These are phyloP conservation scores for Metschnikowia lachancei DNA, from an alignment of 805 yeast species.

Conservation along the genomic window DNA sequence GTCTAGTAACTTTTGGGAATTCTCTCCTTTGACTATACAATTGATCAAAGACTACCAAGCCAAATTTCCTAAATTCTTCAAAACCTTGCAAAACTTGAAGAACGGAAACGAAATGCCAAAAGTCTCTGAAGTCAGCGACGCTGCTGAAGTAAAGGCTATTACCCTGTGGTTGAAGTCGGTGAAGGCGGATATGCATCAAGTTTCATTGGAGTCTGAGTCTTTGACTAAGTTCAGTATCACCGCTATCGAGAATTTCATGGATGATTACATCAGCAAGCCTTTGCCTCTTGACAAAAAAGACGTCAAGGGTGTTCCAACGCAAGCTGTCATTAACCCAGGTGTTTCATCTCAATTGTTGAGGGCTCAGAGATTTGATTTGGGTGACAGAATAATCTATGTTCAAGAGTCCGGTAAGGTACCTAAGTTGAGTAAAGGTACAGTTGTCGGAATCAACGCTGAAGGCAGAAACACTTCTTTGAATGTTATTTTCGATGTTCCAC, in stretches of 20 bases:
- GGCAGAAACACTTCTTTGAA: constrained; percentile 67
- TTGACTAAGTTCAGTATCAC: constrained; percentile 63
- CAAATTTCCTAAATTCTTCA: constrained; percentile 62
- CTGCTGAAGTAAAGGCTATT: constrained; percentile 43
- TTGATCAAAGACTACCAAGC: constrained; percentile 59
- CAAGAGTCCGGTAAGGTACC: constrained; percentile 90
- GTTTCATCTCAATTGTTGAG: constrained; percentile 69
- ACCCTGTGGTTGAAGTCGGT: constrained; percentile 50
- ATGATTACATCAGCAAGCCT: constrained; percentile 47
- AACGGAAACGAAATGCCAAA: constrained; percentile 36
- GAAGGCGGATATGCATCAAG: constrained; percentile 50
- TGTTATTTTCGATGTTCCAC: constrained; percentile 78
- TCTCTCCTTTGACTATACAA: constrained; percentile 67
- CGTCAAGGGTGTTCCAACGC: constrained; percentile 78
- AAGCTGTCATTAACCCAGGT: constrained; percentile 75
- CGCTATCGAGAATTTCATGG: constrained; percentile 63
- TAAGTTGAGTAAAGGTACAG: constrained; percentile 83
- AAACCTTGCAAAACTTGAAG: constrained; percentile 27
- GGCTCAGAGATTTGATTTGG: constrained; percentile 74
- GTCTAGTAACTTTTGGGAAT: constrained; percentile 70
- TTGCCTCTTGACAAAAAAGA: constrained; percentile 48
- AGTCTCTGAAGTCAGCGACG: constrained; percentile 36
- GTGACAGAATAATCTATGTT: constrained; percentile 86
- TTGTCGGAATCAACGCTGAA: constrained; percentile 58
- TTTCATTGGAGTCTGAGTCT: constrained; percentile 74